A percentile compares a stretch with the other conserved stretches of the same genome.
These are phyloP conservation scores for Penicillium digitatum DNA, from an alignment of 2,329 filamentous ascomycete genomes.

Conservation along the genomic window DNA sequence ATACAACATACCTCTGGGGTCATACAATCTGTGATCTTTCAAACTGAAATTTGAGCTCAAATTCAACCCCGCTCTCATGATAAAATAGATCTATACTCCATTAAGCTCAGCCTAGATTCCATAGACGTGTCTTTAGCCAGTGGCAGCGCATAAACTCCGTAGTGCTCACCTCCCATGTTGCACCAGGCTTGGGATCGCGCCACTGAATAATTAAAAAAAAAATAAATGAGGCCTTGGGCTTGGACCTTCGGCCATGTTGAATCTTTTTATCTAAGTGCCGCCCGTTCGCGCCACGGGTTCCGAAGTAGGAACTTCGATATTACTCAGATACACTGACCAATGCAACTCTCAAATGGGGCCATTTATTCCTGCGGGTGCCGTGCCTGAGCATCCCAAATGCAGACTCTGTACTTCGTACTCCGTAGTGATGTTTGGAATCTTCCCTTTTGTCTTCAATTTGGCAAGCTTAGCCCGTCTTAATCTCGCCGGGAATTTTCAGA, in stretches of 20 bases:
- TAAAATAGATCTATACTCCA: background rate
- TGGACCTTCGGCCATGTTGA: background rate
- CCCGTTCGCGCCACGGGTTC: background rate
- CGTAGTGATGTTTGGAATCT: background rate
- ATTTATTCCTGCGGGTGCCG: background rate
- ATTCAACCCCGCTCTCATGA: background rate
- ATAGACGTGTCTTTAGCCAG: background rate
- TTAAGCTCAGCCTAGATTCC: background rate
- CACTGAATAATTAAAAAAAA: too few species aligned
- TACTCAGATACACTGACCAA: background rate
- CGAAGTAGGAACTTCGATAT: background rate
- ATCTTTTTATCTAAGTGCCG: background rate
- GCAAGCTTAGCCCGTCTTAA: background rate
- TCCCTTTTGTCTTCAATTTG: background rate
- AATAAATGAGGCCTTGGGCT: background rate
- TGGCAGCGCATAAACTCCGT: background rate
- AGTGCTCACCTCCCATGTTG: too few species aligned
- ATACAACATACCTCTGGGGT: background rate
- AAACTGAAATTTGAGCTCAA: background rate
- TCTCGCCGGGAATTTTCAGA: background rate
- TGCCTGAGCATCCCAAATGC: background rate
- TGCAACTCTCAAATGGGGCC: background rate
- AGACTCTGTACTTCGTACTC: too few species aligned
- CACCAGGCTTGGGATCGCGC: background rate
- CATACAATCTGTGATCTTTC: background rate